Evolutionary conservation across 139 green algal genomes (phyloP), one percentile per base, ranked within the genome.

Genomic region (Pycnococcus provasolii): DNA sequence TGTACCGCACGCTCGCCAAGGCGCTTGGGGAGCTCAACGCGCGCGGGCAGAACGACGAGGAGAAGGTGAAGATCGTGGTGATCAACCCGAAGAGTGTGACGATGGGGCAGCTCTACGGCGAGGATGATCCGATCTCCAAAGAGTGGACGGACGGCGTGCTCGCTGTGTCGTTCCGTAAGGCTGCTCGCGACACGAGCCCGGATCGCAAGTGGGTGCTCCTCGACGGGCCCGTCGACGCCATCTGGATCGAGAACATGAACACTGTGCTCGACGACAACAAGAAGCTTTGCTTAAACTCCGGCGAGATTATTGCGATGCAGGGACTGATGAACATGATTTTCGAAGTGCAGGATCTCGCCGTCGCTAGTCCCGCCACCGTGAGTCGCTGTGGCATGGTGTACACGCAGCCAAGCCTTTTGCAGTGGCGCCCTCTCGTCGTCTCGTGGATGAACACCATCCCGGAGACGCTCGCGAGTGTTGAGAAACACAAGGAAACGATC

Each of bases 301-400:
- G 79, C 9, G 79, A 84, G 68, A 75, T 77, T n/a, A 68, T 81
- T 41, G 65, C 79, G 39, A 81, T 84, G 74, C 80, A 68, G 47
- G 46, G 54, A 0, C 65, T 58, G 55, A 87, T 84, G 81, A 84
- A 79, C 68, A 73, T 88, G 8, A 83, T 88, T 42, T 88, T 88
- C 71, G 81, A 91, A 73, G 86, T 92, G 54, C 78, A 88, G 66
- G 86, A 92, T 66, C 73, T 92, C 41, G 81, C 83, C 2, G 81
- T 87, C 52, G 86, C 86, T 4, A 88, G 80, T 1, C 86, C 86
- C 51, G 86, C 86, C 41, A 92, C 86, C 13, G 86, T 92, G 53
- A 84, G 72, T 54, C 82, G 86, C 59, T 90, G 84, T 57, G 85
- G 86, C 58, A 92, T 92, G 86, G 86, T 92, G 42, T 90, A 89